Evolutionary conservation across 2,329 filamentous ascomycete species (phyloP), one percentile per base, ranked within the genome.

Genomic region (Pseudogymnoascus sp.): DNA sequence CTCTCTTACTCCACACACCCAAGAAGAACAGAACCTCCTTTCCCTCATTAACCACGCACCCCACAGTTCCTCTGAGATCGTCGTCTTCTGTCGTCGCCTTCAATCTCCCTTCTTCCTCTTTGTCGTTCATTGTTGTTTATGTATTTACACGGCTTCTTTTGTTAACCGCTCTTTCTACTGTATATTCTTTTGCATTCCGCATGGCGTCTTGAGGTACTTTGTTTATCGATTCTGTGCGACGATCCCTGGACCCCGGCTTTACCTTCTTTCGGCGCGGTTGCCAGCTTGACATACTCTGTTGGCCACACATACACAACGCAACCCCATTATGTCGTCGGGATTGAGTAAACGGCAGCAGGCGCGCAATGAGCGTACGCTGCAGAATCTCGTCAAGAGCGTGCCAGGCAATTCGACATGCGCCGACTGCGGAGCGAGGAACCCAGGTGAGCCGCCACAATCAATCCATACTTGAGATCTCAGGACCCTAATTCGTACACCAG

Each of bases 281-380:
- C 46, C 7, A 53, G n/a, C 23, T 53, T 15, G 46, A 17, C 7
- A 29, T 50, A 26, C 23, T 17, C 21, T 9, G 23, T 56, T 56
- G 29, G 29, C 26, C 50, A 35, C 50, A 33, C 26, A 60, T 40
- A 40, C 38, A 38, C 38, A 26, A 40, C 59, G 15, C 59, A 38
- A 60, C 59, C 59, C 11, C 17, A 63, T 42, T 33, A 95, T 93
- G 90, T 83, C 90, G 63, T 82, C 84, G 63, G 82, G 86, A 50
- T 81, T 96, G 75, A 96, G 88, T 82, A 99, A 97, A 83, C 91
- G 95, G 78, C 91, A 97, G 80, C 93, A 97, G 83, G 91, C 90
- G 81, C 93, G 95, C 78, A 97, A 99, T 77, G 95, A 99, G 80
- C 91, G 91, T 74, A 81, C 86, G 63, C 82, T 99, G 68, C 91